These are phyloP conservation scores for Centrapalus pauciflorus DNA, from an alignment of 129 eudicot genomes.

Conservation along the genomic window DNA sequence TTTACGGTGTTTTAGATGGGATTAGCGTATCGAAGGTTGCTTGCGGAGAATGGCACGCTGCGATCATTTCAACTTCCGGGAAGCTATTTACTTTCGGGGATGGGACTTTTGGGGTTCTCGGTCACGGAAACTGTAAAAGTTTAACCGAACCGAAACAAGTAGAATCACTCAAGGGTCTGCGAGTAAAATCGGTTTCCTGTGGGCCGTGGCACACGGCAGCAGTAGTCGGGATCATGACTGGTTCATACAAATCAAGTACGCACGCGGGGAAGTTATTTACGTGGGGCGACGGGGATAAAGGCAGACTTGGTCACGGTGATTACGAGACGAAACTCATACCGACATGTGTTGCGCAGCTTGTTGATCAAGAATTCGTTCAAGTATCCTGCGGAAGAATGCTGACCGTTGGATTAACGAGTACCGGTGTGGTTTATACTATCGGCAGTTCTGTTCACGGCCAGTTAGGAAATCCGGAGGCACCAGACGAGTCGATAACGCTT, in stretches of 20 bases:
- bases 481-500: conserved; percentile 29
- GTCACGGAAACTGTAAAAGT: conserved; percentile 51
- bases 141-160: conserved; percentile 52
- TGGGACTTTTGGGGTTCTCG: conserved; percentile 73
- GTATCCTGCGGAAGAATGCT: conserved; percentile 58
- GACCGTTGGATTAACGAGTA: conserved; percentile 45
- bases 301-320: conserved; percentile 50
- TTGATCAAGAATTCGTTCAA: conserved; percentile 53
- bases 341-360: conserved; percentile 36
- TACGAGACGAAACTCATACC: conserved; percentile 37
- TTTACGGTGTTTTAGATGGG: conserved; percentile 45
- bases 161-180: conserved; percentile 41
- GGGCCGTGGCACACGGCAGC: conserved; percentile 79
- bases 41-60: conserved; percentile 66
- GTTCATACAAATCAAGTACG: conserved; percentile 17
- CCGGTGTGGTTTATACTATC: conserved; percentile 49
- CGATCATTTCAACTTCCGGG: conserved; percentile 44
- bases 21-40: conserved; percentile 36
- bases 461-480: conserved; percentile 45
- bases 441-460: conserved; percentile 59
- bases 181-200: conserved; percentile 54
- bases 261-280: conserved; percentile 52
- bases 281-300: conserved; percentile 77
- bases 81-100: conserved; percentile 56
- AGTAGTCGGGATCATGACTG: conserved; percentile 35